phyloP scores from a whole-genome alignment of 2,329 filamentous ascomycete genomes.

The Dactylonectria macrodidyma region DNA sequence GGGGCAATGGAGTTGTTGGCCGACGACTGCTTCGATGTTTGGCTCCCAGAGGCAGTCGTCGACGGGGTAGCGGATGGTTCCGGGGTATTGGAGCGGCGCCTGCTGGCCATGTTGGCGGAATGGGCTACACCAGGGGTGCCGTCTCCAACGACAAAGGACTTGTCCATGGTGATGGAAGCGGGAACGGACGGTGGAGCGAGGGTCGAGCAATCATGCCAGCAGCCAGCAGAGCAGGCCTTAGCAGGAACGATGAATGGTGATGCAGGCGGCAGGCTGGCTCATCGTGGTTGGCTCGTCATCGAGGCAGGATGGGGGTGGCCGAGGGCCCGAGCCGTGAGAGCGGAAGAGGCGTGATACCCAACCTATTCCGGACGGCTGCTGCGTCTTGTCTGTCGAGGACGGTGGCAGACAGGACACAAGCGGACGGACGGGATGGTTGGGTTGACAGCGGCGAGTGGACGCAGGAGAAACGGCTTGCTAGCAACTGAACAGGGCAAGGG shows the following conservation, averaged over 20 bases:
- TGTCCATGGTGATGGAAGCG: constrained; percentile 53
- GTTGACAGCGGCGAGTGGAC: constrained; percentile 30
- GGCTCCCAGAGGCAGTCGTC: constrained; percentile 45
- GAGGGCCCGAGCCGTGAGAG: constrained; percentile 37
- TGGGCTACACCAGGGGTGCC: constrained; percentile 42
- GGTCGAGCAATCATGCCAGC: constrained; percentile 53
- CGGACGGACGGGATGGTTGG: constrained; percentile 45
- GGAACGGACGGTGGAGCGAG: constrained; percentile 47
- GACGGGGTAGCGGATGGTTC: constrained; percentile 43
- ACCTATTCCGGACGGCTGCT: constrained; percentile 49
- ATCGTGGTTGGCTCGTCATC: constrained; percentile 55
- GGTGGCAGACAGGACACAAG: constrained; percentile 43
- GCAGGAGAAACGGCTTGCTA: constrained; percentile 28
- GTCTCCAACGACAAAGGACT: constrained; percentile 49
- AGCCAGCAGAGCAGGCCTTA: constrained; percentile 51
- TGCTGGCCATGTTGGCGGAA: constrained; percentile 39
- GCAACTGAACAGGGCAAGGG: constrained; percentile 18
- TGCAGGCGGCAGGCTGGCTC: constrained; percentile 49
- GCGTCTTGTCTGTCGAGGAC: constrained; percentile 40
- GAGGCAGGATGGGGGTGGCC: constrained; percentile 44
- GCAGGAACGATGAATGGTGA: constrained; percentile 48
- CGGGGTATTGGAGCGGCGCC: constrained; percentile 42
- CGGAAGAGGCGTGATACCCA: constrained; percentile 44
- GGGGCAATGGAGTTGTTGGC: constrained; percentile 54
- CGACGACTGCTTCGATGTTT: constrained; percentile 55